Conservation (phyloP, 2,329 filamentous ascomycete species). For the Cadophora sp. region DNA sequence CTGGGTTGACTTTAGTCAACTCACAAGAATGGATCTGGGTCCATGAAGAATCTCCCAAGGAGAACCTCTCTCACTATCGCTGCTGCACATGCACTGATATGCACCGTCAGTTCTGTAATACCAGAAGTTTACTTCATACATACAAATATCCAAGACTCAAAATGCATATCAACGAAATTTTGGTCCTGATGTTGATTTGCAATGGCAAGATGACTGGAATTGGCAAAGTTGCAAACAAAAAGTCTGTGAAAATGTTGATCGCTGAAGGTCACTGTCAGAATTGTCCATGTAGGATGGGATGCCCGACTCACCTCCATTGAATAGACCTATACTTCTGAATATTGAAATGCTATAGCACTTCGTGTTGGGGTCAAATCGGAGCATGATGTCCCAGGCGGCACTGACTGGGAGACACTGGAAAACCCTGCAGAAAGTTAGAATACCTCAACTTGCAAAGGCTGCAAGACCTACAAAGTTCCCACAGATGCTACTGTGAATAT, state of each 20-base stretch:
- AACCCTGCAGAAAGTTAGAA: conserved; percentile 39
- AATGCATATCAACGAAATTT: conserved; percentile 47
- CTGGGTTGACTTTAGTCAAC: background rate
- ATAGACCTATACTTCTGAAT: conserved; percentile 53
- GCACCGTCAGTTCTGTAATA: background rate
- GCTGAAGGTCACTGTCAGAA: conserved; percentile 25
- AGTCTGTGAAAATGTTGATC: conserved; percentile 39
- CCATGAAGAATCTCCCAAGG: conserved; percentile 48
- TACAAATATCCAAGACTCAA: conserved; percentile 40
- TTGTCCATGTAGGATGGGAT: background rate
- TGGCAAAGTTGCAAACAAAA: conserved; percentile 49
- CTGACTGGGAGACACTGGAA: conserved; percentile 55
- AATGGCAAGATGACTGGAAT: conserved; percentile 52
- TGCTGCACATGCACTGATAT: conserved; percentile 49
- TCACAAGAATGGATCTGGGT: conserved; percentile 46
- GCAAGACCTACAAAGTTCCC: conserved; percentile 12
- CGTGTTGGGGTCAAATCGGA: conserved; percentile 40
- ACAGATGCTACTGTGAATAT: conserved; percentile 15
- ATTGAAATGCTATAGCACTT: conserved; percentile 50
- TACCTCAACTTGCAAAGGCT: background rate
- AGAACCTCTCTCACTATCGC: conserved; percentile 52
- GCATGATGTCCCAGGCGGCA: conserved; percentile 53
- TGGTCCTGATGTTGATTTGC: conserved; percentile 51
- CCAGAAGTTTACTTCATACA: background rate
- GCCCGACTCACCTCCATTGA: conserved; percentile 49